Conservation (phyloP, 2,329 filamentous ascomycete genomes). For the Hypomyces rosellus region DNA sequence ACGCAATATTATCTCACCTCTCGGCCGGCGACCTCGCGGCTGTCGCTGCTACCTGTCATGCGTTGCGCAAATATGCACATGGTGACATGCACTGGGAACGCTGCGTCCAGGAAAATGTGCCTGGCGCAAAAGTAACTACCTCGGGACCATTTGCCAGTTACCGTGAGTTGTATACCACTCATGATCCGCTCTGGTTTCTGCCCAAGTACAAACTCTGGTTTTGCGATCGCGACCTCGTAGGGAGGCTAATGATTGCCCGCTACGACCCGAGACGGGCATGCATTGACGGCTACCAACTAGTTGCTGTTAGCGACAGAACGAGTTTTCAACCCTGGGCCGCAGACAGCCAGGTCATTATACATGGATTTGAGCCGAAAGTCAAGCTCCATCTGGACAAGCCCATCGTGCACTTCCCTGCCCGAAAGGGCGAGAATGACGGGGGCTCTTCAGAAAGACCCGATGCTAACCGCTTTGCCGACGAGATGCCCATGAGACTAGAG, state of each 20-base stretch:
- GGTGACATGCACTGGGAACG: conserved; percentile 67
- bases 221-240: conserved; percentile 64
- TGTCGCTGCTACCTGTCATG: conserved; percentile 55
- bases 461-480: conserved; percentile 39
- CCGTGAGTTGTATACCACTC: conserved; percentile 63
- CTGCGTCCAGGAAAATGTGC: conserved; percentile 63
- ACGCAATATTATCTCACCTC: conserved; percentile 63
- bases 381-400: conserved; percentile 70
- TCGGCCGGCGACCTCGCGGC: conserved; percentile 56
- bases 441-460: conserved; percentile 16
- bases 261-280: conserved; percentile 67
- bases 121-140: conserved; percentile 44
- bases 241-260: conserved; percentile 68
- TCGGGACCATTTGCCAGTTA: conserved; percentile 58
- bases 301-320: conserved; percentile 55
- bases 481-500: conserved; percentile 48
- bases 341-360: conserved; percentile 60
- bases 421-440: conserved; percentile 17
- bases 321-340: conserved; percentile 58
- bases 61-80: conserved; percentile 51
- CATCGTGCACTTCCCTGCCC: conserved; percentile 49
- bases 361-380: conserved; percentile 64
- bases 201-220: conserved; percentile 81
- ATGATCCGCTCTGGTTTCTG: conserved; percentile 82
- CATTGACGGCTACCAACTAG: conserved; percentile 74